Conservation (phyloP, 352 stramenopile species). For the Salisapilia sapeloensis region DNA sequence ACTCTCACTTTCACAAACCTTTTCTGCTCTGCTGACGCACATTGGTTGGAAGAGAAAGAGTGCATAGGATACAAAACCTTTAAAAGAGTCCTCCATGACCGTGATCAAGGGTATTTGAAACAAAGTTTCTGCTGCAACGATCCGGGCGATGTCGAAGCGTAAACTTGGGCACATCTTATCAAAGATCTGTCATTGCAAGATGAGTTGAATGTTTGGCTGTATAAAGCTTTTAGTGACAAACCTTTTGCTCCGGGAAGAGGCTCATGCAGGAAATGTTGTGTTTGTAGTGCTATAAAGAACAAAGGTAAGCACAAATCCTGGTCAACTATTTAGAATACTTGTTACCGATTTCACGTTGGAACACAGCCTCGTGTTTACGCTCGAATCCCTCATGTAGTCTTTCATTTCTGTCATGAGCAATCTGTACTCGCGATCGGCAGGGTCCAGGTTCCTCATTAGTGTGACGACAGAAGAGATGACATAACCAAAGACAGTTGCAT, state of each 20-base stretch:
- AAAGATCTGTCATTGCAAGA: slow-evolving; percentile 33
- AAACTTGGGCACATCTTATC: slow-evolving; percentile 64
- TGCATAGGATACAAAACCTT: slow-evolving; percentile 77
- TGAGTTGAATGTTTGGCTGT: not conserved
- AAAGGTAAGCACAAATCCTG: too few relatives aligned
- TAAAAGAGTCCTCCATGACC: slow-evolving; percentile 77
- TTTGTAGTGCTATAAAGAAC: slow-evolving; percentile 36
- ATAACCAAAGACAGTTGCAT: slow-evolving; percentile 68
- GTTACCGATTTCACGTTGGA: slow-evolving; percentile 51
- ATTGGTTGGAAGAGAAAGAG: slow-evolving; percentile 68
- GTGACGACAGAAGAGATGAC: slow-evolving; percentile 69
- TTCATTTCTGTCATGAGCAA: slow-evolving; percentile 75
- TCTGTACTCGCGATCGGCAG: slow-evolving; percentile 58
- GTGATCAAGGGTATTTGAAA: slow-evolving; percentile 73
- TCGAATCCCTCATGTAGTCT: slow-evolving; percentile 60
- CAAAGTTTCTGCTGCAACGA: slow-evolving; percentile 60
- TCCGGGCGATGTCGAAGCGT: slow-evolving; percentile 57
- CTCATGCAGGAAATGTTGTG: slow-evolving; percentile 48
- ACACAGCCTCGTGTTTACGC: slow-evolving; percentile 27
- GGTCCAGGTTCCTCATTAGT: slow-evolving; percentile 62
- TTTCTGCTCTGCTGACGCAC: slow-evolving; percentile 47
- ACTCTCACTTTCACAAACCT: slow-evolving; percentile 49
- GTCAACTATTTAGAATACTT: slow-evolving; percentile 1
- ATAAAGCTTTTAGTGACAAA: slow-evolving; percentile 2
- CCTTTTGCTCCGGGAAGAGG: slow-evolving; percentile 71